Evolutionary conservation across 805 yeast species (phyloP), one percentile per base, ranked within the genome.

Genomic region (Starmerella cellae): DNA sequence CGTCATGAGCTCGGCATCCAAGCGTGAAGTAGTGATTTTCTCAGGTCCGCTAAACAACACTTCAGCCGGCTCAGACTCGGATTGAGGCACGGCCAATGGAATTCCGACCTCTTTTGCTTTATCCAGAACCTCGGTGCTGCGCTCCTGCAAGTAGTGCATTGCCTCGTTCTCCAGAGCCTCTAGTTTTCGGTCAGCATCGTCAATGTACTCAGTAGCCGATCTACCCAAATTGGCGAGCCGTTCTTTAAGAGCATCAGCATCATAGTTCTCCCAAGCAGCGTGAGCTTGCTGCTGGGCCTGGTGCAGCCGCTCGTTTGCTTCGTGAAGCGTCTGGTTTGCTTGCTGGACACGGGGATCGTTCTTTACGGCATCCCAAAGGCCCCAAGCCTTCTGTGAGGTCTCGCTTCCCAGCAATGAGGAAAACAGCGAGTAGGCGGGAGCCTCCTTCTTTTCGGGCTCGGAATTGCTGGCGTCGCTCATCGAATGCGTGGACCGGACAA

Each of bases 81-180:
- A 38, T 4, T 31, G 33, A 39, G 42, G 51, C 18, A 35, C 41
- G 3, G 51, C 52, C 8, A 43, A 45, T 10, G 57, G 56, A 4
- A 64, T 60, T 5, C 59, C 45, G 5, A 65, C 61, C 10, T 61
- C 67, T 32, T 61, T 62, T 37, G 80, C 65, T 45, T 76, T 70
- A 5, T 51, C 48, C 22, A 50, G 50, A 24, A 64, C 41, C 32
- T 60, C 63, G 10, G 73, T 67, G n/a, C 82, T 72, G 43, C 80
- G 65, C 54, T 69, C 74, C 32, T 63, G 58, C 16, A 75, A 73
- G 53, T 72, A 75, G n/a, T 65, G 64, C 1, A 78, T 72, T 0
- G 94, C 87, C 26, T 69, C 61, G 39, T 70, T 71, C 57, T 87
- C 95, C 6, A 83, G 76, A 41, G 67, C 66, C 51, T 82, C 94